Base-by-base conservation (phyloP, 1,284 basidiomycete species). In the Prillingera fragicola region DNA sequence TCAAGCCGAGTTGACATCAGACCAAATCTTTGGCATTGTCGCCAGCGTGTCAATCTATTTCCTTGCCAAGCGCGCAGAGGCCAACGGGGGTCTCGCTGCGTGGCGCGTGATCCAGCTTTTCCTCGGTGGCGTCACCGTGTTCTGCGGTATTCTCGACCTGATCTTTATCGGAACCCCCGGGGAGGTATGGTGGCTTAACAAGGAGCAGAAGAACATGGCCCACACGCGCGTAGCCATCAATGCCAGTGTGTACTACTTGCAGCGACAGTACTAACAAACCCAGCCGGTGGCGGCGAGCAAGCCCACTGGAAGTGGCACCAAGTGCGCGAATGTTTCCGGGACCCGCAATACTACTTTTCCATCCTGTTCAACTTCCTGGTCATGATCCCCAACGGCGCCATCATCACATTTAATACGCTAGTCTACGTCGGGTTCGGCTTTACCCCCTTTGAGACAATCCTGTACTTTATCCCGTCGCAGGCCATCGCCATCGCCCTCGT, bases 111-210 rank as follows among this genome's bases (percentile, higher is more conserved):
- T 59, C 47, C 48, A 56, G 29, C 45, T 48, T 28, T 59, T 59
- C 48, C 43, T 59, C 15, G 56, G 56, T 24, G 50, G 33, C 1
- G n/a, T 52, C 10, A 59, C 57, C 13, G 33, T 56, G 19, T 18
- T 53, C 19, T 17, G 15, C 10, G 38, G 38, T 7, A 17, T 39
- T 28, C 26, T 52, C 22, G 21, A 55, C 18, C 37, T 55, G 28
- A 33, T 55, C 40, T 39, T 61, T 18, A 31, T 57, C 19, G 60
- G 57, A 27, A 61, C 54, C 13, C 59, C 59, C 2, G 37, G 48
- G n/a, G 54, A 59, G 22, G 59, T 60, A 4, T 50, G 57, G 46
- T 63, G 57, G 57, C 54, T 61, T 24, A 40, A 27, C 22, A 52
- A 48, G 36, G 48, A 54, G 25, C 48, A 63, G 36, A 59, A 57